These are phyloP conservation scores for Ceratocystiopsis sp. DNA, from an alignment of 2,329 filamentous ascomycete species.

Conservation along the genomic window DNA sequence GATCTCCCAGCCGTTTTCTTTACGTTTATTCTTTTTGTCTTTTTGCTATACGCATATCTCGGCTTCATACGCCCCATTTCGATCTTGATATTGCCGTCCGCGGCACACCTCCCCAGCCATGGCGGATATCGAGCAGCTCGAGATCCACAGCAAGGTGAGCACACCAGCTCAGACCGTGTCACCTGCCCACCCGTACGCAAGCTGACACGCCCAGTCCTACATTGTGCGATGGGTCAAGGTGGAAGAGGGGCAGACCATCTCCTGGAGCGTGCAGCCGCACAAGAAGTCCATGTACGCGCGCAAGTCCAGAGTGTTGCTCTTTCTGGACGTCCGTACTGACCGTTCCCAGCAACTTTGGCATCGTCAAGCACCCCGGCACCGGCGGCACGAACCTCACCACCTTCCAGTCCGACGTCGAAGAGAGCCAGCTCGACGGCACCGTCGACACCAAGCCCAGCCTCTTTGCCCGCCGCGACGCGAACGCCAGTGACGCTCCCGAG, in stretches of 20 bases:
- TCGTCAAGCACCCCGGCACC: slow-evolving; percentile 88
- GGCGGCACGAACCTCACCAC: slow-evolving; percentile 33
- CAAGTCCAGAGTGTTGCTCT: too few relatives aligned
- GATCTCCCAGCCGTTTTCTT: too few relatives aligned
- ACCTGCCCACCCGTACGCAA: neutral
- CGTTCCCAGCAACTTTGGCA: slow-evolving; percentile 62
- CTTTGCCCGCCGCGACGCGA: slow-evolving; percentile 34
- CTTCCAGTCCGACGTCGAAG: slow-evolving; percentile 25
- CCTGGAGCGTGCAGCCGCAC: slow-evolving; percentile 93
- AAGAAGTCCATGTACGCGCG: slow-evolving; percentile 89
- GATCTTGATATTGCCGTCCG: too few relatives aligned
- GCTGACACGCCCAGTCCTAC: slow-evolving; percentile 51
- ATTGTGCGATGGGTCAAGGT: slow-evolving; percentile 96
- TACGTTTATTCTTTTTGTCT: too few relatives aligned
- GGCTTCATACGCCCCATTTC: too few relatives aligned
- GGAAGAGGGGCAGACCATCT: slow-evolving; percentile 77
- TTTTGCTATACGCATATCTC: too few relatives aligned
- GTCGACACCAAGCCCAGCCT: slow-evolving; percentile 27
- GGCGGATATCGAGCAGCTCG: slow-evolving; percentile 91
- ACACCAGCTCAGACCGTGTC: too few relatives aligned
- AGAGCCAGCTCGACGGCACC: slow-evolving; percentile 23
- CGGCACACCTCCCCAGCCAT: slow-evolving; percentile 26
- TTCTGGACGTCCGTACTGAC: neutral
- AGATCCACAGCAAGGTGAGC: slow-evolving; percentile 85
- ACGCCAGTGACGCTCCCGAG: slow-evolving; percentile 39